Base-by-base conservation (phyloP, 352 stramenopile genomes). In the Phytophthora foliorum region DNA sequence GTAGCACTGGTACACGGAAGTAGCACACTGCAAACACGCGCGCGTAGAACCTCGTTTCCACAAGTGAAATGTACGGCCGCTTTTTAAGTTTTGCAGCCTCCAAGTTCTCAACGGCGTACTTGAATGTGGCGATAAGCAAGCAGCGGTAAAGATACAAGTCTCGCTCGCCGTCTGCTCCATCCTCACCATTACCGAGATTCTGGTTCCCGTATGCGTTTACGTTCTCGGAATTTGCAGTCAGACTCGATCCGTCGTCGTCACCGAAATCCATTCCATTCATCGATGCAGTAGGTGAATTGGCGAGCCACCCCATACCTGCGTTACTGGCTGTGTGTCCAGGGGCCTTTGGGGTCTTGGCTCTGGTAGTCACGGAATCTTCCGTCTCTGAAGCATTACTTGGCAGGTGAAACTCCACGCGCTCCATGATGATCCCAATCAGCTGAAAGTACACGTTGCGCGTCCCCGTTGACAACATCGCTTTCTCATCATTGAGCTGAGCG, bases 61-160 rank as follows among this genome's bases (percentile, higher is more conserved):
- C 57, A 19, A 88, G 72, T 8, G 82, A 82, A 36, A 92, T 83
- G 54, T 82, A 89, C n/a, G 78, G 17, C 1, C 82, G 79, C 21
- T 70, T 69, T 38, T 80, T 84, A 4, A 63, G 48, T 9, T 78
- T 73, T 0, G 75, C 81, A 6, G 58, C 68, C 19, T 93, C 82
- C 19, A 93, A 72, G 54, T 77, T 91, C 55, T 91, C 82, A 11
- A 80, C 68, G 4, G 87, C 85, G 50, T 89, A 82, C 71, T 91
- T 89, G 68, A 90, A 93, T 1, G 82, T 93, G n/a, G 82, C 82
- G n/a, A 91, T 82, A 4, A 93, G 68, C 16, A 90, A 63, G 42
- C 82, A 91, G 2, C 85, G 70, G 53, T 93, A 91, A 38, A 89
- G 48, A 48, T 89, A 86, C 25, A 91, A 64, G 46, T 91, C 81